phyloP scores from a whole-genome alignment of 192 early-diverging fungal species.

The Rhizoclosmatium sp. region DNA sequence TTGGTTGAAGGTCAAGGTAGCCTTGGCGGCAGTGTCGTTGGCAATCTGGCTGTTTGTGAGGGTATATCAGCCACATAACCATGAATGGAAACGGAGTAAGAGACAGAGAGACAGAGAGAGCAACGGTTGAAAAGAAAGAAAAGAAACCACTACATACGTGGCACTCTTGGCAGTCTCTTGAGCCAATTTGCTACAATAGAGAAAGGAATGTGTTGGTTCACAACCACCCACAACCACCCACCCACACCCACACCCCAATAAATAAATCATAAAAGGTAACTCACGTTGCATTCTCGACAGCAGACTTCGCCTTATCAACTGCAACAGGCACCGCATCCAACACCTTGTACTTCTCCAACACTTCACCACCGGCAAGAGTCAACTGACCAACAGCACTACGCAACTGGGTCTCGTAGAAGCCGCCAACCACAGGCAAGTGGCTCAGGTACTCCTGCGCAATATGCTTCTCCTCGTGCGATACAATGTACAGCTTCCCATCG shows the following conservation, averaged over 20 bases:
- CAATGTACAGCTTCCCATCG: constrained; percentile 46
- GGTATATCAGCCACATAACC: background rate
- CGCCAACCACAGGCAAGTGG: constrained; percentile 54
- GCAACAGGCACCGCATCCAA: constrained; percentile 55
- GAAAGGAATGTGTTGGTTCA: background rate
- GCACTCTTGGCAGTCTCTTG: background rate
- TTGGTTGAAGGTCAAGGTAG: no score
- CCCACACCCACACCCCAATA: background rate
- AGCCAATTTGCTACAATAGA: constrained; percentile 20
- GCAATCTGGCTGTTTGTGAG: constrained; percentile 1
- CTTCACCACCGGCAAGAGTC: constrained; percentile 47
- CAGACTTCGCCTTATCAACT: constrained; percentile 42
- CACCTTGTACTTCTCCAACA: constrained; percentile 54
- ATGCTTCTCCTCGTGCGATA: constrained; percentile 51
- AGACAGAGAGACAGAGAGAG: no score
- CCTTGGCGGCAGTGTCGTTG: constrained; percentile 4
- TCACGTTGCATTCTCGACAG: constrained; percentile 42
- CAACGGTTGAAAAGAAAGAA: no score
- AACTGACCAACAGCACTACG: constrained; percentile 55
- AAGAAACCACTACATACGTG: constrained; percentile 1
- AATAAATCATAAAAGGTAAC: constrained; percentile 4
- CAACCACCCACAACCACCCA: no score
- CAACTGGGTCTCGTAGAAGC: constrained; percentile 47
- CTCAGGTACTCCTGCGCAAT: constrained; percentile 52
- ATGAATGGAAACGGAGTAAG: no score